These are phyloP conservation scores for Kappamyces sp. DNA, from an alignment of 192 early-diverging fungal species.

Conservation along the genomic window DNA sequence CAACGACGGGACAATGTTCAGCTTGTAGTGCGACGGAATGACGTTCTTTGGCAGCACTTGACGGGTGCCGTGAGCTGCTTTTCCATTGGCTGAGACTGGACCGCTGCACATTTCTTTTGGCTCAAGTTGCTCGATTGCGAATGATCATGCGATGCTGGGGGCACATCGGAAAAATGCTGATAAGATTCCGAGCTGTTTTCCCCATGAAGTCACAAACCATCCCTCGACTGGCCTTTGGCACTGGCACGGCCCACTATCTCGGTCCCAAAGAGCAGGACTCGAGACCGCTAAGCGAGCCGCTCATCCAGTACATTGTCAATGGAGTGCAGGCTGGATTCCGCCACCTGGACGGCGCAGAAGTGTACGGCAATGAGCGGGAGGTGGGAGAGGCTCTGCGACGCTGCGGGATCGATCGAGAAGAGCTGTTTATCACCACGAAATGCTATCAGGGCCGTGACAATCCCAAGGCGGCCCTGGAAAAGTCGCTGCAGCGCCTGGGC, in stretches of 20 bases:
- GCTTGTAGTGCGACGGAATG: slow-evolving; percentile 75
- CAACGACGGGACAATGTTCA: slow-evolving; percentile 64
- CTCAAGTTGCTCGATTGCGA: too few relatives aligned
- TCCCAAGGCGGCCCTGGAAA: not conserved
- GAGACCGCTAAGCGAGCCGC: slow-evolving; percentile 14
- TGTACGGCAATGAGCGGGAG: slow-evolving; percentile 62
- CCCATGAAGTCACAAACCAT: not conserved
- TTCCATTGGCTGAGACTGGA: too few relatives aligned
- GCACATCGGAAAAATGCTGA: too few relatives aligned
- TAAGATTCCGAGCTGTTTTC: too few relatives aligned
- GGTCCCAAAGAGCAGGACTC: slow-evolving; percentile 6
- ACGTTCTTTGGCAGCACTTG: slow-evolving; percentile 82
- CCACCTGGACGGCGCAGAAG: slow-evolving; percentile 52
- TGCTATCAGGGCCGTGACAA: slow-evolving; percentile 12
- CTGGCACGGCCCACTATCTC: slow-evolving; percentile 25
- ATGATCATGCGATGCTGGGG: too few relatives aligned
- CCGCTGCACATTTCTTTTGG: too few relatives aligned
- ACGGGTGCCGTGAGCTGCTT: too few relatives aligned
- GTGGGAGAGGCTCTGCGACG: slow-evolving; percentile 55
- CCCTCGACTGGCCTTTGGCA: slow-evolving; percentile 27
- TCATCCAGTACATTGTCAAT: slow-evolving; percentile 18
- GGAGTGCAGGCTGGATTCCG: slow-evolving; percentile 30
- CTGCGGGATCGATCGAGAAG: slow-evolving; percentile 50
- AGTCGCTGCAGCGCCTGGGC: slow-evolving; percentile 56
- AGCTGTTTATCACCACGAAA: slow-evolving; percentile 43